Conservation (phyloP, 257 asterid species). For the Mitragyna speciosa region DNA sequence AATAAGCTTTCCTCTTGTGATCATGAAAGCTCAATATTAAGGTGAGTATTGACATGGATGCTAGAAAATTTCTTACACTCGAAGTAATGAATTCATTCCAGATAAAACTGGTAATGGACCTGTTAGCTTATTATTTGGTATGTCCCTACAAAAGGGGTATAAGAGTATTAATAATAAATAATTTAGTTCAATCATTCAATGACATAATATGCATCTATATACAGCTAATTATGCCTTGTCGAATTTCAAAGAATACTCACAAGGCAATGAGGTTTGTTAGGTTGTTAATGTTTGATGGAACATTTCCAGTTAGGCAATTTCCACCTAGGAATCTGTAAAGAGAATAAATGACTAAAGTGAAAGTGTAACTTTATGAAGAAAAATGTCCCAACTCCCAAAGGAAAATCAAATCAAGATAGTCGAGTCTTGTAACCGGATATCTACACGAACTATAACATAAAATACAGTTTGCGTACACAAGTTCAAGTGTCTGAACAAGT, state of each 20-base stretch:
- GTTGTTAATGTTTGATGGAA: conserved; percentile 60
- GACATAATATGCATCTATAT: not conserved
- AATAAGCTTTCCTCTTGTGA: too few relatives aligned
- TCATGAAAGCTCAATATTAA: too few relatives aligned
- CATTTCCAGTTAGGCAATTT: conserved; percentile 50
- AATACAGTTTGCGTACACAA: conserved; percentile 53
- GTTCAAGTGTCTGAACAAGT: conserved; percentile 67
- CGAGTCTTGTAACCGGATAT: not conserved
- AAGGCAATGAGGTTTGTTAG: conserved; percentile 55
- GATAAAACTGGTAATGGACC: conserved; percentile 66
- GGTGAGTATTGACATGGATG: too few relatives aligned
- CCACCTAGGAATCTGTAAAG: conserved; percentile 70
- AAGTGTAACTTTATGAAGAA: not conserved
- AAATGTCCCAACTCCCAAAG: not conserved
- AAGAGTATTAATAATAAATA: not conserved
- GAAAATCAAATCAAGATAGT: not conserved
- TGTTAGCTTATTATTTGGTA: conserved; percentile 63
- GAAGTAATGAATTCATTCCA: conserved; percentile 68
- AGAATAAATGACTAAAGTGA: not conserved
- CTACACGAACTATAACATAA: too few relatives aligned
- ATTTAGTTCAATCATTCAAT: not conserved
- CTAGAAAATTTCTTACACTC: conserved; percentile 42
- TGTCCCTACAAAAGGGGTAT: conserved; percentile 41
- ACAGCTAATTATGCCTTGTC: not conserved
- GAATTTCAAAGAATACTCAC: conserved; percentile 43